Conservation (phyloP, 352 stramenopile genomes). For the Pythium inflatum region DNA sequence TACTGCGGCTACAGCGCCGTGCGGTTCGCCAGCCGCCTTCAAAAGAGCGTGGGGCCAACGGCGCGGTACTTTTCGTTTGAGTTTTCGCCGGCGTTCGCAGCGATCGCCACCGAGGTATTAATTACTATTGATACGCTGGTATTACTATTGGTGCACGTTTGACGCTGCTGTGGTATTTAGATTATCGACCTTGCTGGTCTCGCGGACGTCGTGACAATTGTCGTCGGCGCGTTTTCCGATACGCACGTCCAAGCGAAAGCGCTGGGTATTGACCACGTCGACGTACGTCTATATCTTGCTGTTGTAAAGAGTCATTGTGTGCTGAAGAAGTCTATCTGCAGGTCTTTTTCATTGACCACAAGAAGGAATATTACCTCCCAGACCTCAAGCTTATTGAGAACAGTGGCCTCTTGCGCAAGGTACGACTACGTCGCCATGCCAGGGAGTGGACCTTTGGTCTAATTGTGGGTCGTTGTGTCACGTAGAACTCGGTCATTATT, state of each 20-base stretch:
- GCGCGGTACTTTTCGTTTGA: conserved; percentile 56
- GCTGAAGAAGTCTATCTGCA: not conserved
- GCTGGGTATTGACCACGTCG: too few relatives aligned
- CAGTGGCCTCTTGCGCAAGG: conserved; percentile 13
- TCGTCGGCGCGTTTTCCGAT: conserved; percentile 24
- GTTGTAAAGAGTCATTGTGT: too few relatives aligned
- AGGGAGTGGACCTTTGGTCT: too few relatives aligned
- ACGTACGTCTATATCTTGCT: conserved; percentile 28
- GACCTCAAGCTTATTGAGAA: conserved; percentile 27
- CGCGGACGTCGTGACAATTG: conserved; percentile 21
- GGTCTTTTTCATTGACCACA: conserved; percentile 31
- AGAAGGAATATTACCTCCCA: conserved; percentile 17
- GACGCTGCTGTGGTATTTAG: too few relatives aligned
- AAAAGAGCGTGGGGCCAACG: conserved; percentile 28
- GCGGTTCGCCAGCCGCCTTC: conserved; percentile 43
- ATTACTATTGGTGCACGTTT: too few relatives aligned
- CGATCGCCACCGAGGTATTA: too few relatives aligned
- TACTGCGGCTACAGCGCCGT: conserved; percentile 52
- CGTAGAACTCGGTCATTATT: conserved; percentile 25
- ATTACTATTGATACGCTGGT: too few relatives aligned
- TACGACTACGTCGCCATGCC: too few relatives aligned
- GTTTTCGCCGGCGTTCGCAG: conserved; percentile 24
- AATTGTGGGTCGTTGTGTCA: too few relatives aligned
- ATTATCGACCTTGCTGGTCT: conserved; percentile 27
- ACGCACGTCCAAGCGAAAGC: conserved; percentile 9